Conservation (phyloP, 805 yeast species). For the Scheffersomyces coipomensis region DNA sequence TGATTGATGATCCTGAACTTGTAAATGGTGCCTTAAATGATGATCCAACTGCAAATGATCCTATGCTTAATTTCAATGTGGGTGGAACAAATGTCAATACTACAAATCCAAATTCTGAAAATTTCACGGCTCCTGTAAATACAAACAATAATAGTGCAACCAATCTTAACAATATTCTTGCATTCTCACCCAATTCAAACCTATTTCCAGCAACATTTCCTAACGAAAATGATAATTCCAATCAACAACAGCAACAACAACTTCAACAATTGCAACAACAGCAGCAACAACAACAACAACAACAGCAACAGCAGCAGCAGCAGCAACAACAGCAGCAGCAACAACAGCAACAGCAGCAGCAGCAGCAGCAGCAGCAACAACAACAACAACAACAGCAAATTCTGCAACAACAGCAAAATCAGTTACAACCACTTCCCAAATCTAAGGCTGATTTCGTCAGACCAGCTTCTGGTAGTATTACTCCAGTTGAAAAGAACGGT, state of each 20-base stretch:
- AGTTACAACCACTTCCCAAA: conserved; percentile 4
- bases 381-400: conserved; percentile 3
- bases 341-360: conserved; percentile 10
- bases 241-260: conserved; percentile 7
- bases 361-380: conserved; percentile 9
- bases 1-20: conserved; percentile 83
- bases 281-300: conserved; percentile 9
- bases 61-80: conserved; percentile 22
- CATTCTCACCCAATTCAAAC: conserved; percentile 29
- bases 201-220: conserved; percentile 14
- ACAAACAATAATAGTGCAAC: conserved; percentile 11
- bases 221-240: conserved; percentile 5
- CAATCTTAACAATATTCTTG: conserved; percentile 18
- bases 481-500: conserved; percentile 7
- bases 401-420: too few relatives aligned
- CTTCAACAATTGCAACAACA: conserved; percentile 7
- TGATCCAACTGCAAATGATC: conserved; percentile 15
- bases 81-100: conserved; percentile 2
- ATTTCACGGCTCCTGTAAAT: neutral
- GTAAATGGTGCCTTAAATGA: conserved; percentile 45
- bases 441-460: conserved; percentile 1
- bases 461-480: conserved; percentile 1
- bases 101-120: neutral
- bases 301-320: conserved; percentile 8
- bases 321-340: conserved; percentile 7